Evolutionary conservation across 2,329 filamentous ascomycete genomes (phyloP).

Genomic region (Microdochium paspali): DNA sequence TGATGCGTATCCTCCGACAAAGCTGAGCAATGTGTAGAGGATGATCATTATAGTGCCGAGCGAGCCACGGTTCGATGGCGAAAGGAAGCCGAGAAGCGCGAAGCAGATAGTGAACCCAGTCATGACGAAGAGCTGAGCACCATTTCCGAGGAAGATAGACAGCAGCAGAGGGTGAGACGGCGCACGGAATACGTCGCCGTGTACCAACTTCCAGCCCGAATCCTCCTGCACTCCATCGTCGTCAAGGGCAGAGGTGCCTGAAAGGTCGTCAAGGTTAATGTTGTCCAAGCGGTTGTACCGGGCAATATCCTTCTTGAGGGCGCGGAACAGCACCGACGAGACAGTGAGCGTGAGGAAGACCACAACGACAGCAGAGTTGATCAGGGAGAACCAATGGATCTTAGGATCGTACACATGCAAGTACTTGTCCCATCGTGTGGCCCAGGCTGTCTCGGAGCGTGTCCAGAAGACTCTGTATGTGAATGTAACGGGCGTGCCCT

Average conservation of each 20-base stretch:
- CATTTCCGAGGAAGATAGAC: slow-evolving; percentile 83
- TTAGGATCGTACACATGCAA: slow-evolving; percentile 94
- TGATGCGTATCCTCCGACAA: slow-evolving; percentile 84
- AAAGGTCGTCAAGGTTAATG: slow-evolving; percentile 82
- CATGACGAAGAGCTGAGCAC: slow-evolving; percentile 96
- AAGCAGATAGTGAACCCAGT: slow-evolving; percentile 89
- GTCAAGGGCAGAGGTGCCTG: slow-evolving; percentile 68
- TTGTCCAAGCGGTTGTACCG: slow-evolving; percentile 92
- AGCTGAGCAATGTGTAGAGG: slow-evolving; percentile 86
- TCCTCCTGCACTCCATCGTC: slow-evolving; percentile 88
- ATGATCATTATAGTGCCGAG: slow-evolving; percentile 89
- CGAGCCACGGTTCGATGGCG: slow-evolving; percentile 89
- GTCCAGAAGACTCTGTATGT: slow-evolving; percentile 92
- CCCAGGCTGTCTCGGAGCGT: slow-evolving; percentile 78
- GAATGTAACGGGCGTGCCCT: slow-evolving; percentile 60
- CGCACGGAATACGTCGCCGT: slow-evolving; percentile 91
- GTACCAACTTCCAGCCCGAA: slow-evolving; percentile 96
- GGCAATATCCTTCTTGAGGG: slow-evolving; percentile 89
- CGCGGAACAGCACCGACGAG: slow-evolving; percentile 80
- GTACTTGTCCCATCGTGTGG: slow-evolving; percentile 98
- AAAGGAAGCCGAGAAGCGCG: slow-evolving; percentile 87
- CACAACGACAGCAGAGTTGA: slow-evolving; percentile 93
- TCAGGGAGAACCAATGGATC: slow-evolving; percentile 98
- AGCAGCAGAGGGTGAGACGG: slow-evolving; percentile 76
- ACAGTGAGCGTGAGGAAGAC: slow-evolving; percentile 87